Base-by-base conservation (phyloP, 176 grass and related monocot species). In the Lolium perenne region DNA sequence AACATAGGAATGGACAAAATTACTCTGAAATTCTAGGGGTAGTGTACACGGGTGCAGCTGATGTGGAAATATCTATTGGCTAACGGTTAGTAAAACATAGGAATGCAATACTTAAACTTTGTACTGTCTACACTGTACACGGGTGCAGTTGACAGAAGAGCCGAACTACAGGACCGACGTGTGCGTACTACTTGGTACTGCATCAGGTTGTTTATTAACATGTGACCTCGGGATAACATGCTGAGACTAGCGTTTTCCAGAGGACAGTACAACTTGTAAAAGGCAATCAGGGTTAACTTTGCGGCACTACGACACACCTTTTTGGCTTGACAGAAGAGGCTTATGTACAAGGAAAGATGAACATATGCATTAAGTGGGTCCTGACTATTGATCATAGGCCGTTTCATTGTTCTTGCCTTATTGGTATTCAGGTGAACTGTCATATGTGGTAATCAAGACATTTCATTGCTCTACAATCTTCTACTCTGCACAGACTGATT, bases 121-220 rank as follows among this genome's bases (percentile, higher is more conserved):
- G 35, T 87, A 45, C 38, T 25, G 5, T 75, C 5, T 47, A 10
- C 46, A 7, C 41, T 0, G 41, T 47, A 10, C 46, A 7, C 41
- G 41, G 41, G 11, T 59, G 17, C 48, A 76, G 70, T 47, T 76
- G 62, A 87, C 59, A 8, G 25, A 26, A 43, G n/a, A 65, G 7
- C 5, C 26, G 26, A 84, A 54, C 84, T 49, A 51, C 7, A 16
- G 38, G 26, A 49, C n/a, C 41, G 3, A 43, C 41, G 41, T 43
- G 41, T 35, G 32, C 32, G 2, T 43, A 76, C 26, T 70, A 43
- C 41, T 43, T 70, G 21, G 35, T 68, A 56, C 78, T 32, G 68
- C 15, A 65, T 65, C 60, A 85, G n/a, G 32, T 68, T 46, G 73
- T 43, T 54, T n/a, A n/a, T n/a, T 45, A 55, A 65, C 83, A 84